phyloP scores from a whole-genome alignment of 106 monocot species.

The Triglochin maritima region DNA sequence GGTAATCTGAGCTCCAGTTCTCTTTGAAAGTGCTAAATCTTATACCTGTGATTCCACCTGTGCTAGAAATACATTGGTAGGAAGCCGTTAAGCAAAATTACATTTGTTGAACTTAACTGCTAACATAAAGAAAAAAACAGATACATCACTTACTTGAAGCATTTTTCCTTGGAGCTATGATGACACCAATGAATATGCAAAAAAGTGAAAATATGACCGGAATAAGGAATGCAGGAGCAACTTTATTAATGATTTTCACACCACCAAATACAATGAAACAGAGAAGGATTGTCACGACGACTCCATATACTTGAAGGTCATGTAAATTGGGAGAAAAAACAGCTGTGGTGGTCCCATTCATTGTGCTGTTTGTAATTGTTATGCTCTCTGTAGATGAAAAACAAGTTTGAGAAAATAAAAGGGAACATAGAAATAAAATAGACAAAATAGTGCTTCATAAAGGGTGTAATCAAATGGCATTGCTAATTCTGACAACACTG shows the following conservation, averaged over 20 bases:
- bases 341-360: conserved; percentile 42
- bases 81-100: not conserved
- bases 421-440: too few relatives aligned
- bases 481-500: too few relatives aligned
- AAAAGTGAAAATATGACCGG: conserved; percentile 80
- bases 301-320: conserved; percentile 84
- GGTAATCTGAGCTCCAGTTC: conserved; percentile 85
- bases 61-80: conserved; percentile 8
- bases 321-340: conserved; percentile 76
- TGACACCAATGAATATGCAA: conserved; percentile 88
- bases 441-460: too few relatives aligned
- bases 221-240: conserved; percentile 89
- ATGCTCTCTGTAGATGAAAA: conserved; percentile 58
- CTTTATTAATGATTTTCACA: conserved; percentile 91
- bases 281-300: conserved; percentile 80
- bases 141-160: conserved; percentile 54
- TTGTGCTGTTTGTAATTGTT: conserved; percentile 46
- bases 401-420: not conserved
- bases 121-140: not conserved
- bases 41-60: conserved; percentile 87
- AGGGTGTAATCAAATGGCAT: too few relatives aligned
- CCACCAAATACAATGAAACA: conserved; percentile 99
- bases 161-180: conserved; percentile 64
- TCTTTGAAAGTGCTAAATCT: conserved; percentile 58
- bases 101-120: too few relatives aligned